Conservation (phyloP, 371 early-diverging fungal genomes). For the Syncephalastrum racemosum region DNA sequence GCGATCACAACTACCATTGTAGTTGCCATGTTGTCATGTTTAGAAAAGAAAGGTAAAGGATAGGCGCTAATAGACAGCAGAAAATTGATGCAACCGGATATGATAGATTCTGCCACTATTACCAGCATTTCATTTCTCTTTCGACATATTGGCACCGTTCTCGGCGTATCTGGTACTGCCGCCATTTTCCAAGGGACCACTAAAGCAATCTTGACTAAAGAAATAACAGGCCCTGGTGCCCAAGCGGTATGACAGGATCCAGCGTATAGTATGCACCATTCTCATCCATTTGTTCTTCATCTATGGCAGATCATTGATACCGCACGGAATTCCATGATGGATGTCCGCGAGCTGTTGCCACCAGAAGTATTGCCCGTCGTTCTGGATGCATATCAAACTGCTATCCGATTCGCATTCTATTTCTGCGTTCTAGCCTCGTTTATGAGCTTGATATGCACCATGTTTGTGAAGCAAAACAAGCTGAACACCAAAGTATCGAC, state of each 20-base stretch:
- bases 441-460: slow-evolving; percentile 29
- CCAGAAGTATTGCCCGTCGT: slow-evolving; percentile 26
- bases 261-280: background rate
- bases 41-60: slow-evolving; percentile 33
- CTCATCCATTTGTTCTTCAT: background rate
- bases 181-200: slow-evolving; percentile 43
- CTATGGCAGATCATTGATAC: slow-evolving; percentile 27
- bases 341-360: slow-evolving; percentile 32
- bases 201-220: slow-evolving; percentile 25
- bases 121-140: slow-evolving; percentile 49
- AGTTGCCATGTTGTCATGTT: slow-evolving; percentile 48
- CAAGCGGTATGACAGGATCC: slow-evolving; percentile 8
- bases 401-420: slow-evolving; percentile 28
- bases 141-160: slow-evolving; percentile 42
- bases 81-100: background rate
- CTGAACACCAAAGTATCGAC: slow-evolving; percentile 28
- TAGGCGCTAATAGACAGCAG: no score
- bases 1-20: slow-evolving; percentile 45
- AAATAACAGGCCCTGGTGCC: slow-evolving; percentile 36
- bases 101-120: slow-evolving; percentile 48
- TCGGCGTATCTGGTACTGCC: slow-evolving; percentile 40
- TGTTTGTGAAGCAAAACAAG: slow-evolving; percentile 46
- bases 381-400: slow-evolving; percentile 33
- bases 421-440: slow-evolving; percentile 26
- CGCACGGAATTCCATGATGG: slow-evolving; percentile 39